Conservation (phyloP, 139 green algal species). For the Astrephomene gubernaculifera region DNA sequence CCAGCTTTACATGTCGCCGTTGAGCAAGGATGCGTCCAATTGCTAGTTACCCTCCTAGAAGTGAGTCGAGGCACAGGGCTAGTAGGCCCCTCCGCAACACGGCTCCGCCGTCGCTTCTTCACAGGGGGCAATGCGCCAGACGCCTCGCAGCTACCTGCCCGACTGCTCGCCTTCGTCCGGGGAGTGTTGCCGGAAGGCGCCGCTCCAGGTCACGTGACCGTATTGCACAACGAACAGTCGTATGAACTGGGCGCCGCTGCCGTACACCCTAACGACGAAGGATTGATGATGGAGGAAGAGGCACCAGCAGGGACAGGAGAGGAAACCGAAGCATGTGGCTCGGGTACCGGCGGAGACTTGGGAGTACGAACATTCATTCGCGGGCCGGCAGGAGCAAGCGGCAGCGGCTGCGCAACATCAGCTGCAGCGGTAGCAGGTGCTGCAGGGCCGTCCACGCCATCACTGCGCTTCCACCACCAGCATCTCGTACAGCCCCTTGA, state of each 20-base stretch:
- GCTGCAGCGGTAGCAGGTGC: no score
- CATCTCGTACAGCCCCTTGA: no score
- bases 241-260: background rate
- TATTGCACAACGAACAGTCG: background rate
- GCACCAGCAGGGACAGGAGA: background rate
- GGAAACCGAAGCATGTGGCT: background rate
- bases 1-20: conserved; percentile 3
- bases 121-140: no score
- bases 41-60: conserved; percentile 24
- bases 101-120: background rate
- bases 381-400: no score
- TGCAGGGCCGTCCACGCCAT: no score
- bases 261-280: background rate
- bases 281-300: background rate
- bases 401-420: background rate
- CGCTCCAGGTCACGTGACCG: background rate
- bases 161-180: conserved; percentile 12
- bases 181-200: background rate
- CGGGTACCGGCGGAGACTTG: background rate
- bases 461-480: no score
- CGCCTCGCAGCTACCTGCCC: background rate
- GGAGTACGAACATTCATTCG: no score
- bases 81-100: background rate
- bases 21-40: background rate
- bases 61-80: background rate